Conservation (phyloP, 202 grass and related monocot genomes). For the Cymbopogon flexuosus region DNA sequence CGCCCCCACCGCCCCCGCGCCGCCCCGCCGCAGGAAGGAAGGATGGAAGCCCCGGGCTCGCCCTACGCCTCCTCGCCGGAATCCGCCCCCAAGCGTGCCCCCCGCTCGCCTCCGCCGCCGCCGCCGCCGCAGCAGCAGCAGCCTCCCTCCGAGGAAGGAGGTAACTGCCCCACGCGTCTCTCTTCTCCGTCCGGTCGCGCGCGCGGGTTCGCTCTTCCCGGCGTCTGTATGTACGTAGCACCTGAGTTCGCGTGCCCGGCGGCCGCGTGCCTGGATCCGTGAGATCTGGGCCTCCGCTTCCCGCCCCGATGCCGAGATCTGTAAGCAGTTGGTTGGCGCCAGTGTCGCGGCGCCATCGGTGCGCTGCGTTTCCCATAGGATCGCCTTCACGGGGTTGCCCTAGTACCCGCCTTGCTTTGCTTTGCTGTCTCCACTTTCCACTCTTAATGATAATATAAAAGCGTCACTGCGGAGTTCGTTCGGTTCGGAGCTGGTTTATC, state of each 20-base stretch:
- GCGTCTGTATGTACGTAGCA: neutral
- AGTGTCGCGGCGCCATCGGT: neutral
- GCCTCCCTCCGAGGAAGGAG: conserved; percentile 34
- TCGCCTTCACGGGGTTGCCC: neutral
- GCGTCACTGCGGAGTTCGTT: neutral
- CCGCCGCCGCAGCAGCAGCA: conserved; percentile 15
- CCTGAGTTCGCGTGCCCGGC: too few relatives aligned
- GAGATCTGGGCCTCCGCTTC: conserved; percentile 15
- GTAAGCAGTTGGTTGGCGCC: neutral
- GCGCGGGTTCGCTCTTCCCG: neutral
- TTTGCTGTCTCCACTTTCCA: neutral
- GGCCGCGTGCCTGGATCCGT: conserved; percentile 16
- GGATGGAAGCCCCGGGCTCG: conserved; percentile 74
- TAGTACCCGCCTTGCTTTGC: neutral
- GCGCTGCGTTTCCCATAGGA: neutral
- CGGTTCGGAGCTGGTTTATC: neutral
- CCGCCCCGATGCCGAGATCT: conserved; percentile 19
- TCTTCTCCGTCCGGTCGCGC: neutral
- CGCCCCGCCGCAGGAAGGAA: conserved; percentile 23
- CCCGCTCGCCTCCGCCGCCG: conserved; percentile 49
- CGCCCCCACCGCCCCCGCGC: neutral
- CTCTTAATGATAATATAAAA: neutral
- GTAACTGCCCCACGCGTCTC: neutral
- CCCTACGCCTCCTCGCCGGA: conserved; percentile 90
- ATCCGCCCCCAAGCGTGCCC: conserved; percentile 54